Conservation (phyloP, 768 basidiomycete genomes). For the Pholiota conissans region DNA sequence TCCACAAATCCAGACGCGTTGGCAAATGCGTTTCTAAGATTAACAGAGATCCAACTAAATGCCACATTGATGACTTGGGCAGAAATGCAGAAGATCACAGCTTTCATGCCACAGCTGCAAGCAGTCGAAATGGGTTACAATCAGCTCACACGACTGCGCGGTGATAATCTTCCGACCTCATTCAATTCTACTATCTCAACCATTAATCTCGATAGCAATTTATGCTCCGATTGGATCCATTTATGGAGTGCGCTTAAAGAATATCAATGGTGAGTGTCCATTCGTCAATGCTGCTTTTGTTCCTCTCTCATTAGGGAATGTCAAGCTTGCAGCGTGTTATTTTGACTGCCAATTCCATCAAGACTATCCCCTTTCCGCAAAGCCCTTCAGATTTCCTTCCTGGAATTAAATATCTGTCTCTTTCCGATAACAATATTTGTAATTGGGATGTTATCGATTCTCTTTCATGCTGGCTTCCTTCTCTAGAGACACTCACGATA, state of each 20-base stretch:
- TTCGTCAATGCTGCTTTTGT: conserved; percentile 12
- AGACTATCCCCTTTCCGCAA: conserved; percentile 44
- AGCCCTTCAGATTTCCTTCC: conserved; percentile 25
- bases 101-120: conserved; percentile 53
- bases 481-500: conserved; percentile 59
- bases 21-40: conserved; percentile 42
- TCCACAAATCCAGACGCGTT: conserved; percentile 31
- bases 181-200: conserved; percentile 36
- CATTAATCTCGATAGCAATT: conserved; percentile 75
- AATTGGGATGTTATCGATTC: conserved; percentile 67
- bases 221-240: conserved; percentile 54
- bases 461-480: conserved; percentile 68
- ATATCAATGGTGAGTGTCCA: conserved; percentile 45
- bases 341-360: conserved; percentile 62
- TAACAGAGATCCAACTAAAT: conserved; percentile 75
- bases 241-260: conserved; percentile 42
- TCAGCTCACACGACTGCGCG: conserved; percentile 37
- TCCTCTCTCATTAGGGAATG: conserved; percentile 17
- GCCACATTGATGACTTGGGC: conserved; percentile 71
- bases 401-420: conserved; percentile 55
- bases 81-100: conserved; percentile 54
- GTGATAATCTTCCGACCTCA: conserved; percentile 16
- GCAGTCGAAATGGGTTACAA: conserved; percentile 76
- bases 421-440: conserved; percentile 60
- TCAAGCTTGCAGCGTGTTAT: conserved; percentile 66